Evolutionary conservation across 768 basidiomycete species (phyloP), one percentile per base, ranked within the genome.

Genomic region (Rhodocollybia butyracea): DNA sequence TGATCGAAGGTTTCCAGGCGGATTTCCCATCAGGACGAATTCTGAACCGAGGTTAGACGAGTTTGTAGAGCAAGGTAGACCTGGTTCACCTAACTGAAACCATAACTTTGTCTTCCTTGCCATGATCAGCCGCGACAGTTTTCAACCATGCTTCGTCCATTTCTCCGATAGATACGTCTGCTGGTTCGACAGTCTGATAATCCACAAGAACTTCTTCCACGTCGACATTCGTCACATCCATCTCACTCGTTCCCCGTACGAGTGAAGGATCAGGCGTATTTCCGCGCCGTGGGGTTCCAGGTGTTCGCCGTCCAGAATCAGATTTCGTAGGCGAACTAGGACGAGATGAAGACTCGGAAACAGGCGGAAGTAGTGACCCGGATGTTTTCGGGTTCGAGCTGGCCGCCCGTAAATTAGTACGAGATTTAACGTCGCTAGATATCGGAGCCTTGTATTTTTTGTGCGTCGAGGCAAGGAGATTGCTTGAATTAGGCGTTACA

Each of bases 41-140:
- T 61, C 89, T 91, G 55, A 11, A 24, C 13, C 21, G 34, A 5
- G 5, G 5, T 50, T n/a, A 32, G 15, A n/a, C 36, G 36, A n/a
- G n/a, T 38, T 38, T 38, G 36, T 11, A 38, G 11, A n/a, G n/a
- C n/a, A n/a, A 11, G n/a, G n/a, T n/a, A n/a, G n/a, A n/a, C n/a
- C n/a, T n/a, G n/a, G n/a, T n/a, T 50, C 15, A 50, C 89, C 89
- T 79, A 60, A 94, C 78, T 24, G 91, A 91, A 21, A 93, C 91
- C 68, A 93, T 84, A 42, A 92, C 91, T 66, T 93, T 92, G 67
- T 92, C 90, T 52, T 89, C 82, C 50, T 80, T 83, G n/a, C 86
- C 85, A 57, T 85, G 81, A 48, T 84, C 77, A 13, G 67, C 66
- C 1, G 70, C 67, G 1, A 67, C 64, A n/a, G 68, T 70, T 53